Evolutionary conservation across 2,329 filamentous ascomycete species (phyloP), one percentile per base, ranked within the genome.

Genomic region (Plectosphaerella cucumerina): DNA sequence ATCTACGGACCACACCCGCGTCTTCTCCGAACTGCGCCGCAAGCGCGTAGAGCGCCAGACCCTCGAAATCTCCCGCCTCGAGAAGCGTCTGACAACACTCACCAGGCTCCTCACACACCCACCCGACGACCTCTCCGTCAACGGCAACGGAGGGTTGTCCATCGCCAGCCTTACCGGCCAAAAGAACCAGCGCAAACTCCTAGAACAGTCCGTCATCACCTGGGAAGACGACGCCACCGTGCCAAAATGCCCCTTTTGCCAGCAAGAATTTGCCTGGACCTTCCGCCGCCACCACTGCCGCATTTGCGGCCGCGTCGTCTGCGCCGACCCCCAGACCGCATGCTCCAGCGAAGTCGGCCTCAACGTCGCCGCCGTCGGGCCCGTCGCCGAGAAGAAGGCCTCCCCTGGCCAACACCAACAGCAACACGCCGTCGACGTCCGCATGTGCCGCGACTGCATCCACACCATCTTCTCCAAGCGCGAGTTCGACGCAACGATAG

Each of bases 281-380:
- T 96, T 97, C 62, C 83, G 94, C 60, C 78, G 94, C 58, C 94
- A 97, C 67, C 94, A 99, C 68, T 99, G 94, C 69, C 83, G 94
- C 50, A 86, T 96, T 69, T 99, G 94, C 62, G 94, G 94, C 4
- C 83, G 87, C 42, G 91, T 99, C 0, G 90, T 99, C 0, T 99
- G 94, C 64, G 90, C 90, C 12, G 94, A 99, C 67, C 82, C 82
- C 0, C 80, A 82, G 51, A 99, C 94, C 0, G 84, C 71, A 4
- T 99, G 94, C 67, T 99, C 94, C 1, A 83, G 76, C 9, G 89
- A 96, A 59, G 78, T 99, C 49, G 89, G 86, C 5, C 71, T 99
- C 42, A 90, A 88, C 60, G 85, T 97, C 17, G 77, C 85, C 4
- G 68, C 72, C 26, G 4, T 31, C 26, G 12, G 9, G 63, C 68